Evolutionary conservation across 345 rosid species (phyloP), one percentile per base, ranked within the genome.

Genomic region (Hirschfeldia incana): DNA sequence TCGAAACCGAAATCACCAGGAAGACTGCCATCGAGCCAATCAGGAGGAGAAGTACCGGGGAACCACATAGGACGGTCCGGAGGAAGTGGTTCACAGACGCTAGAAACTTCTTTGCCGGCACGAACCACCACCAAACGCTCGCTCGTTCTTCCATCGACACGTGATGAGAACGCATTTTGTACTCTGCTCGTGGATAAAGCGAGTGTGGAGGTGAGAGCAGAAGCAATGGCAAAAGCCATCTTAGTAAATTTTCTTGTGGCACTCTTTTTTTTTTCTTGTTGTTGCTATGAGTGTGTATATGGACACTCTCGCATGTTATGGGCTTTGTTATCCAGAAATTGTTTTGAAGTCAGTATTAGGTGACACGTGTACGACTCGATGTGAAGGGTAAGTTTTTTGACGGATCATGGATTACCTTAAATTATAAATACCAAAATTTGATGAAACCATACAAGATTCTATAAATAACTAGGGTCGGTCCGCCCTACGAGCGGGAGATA

Each of bases 1-100:
- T 93, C 97, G 37, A 93, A 93, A 51, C 97, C 98, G 67, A 87
- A 93, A 77, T 93, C 97, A 37, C 94, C 98, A 4, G 98, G 97
- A 78, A 93, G 89, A 83, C 97, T 93, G 83, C 98, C 98, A 76
- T 94, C 94, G 26, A 94, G 97, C 98, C 98, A 94, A 30, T 83
- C 81, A 2, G 97, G 98, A 30, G 98, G 94, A 37, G 88, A 62
- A 75, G 86, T 94, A 6, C 97, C 97, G 3, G 98, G 98, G 80
- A 94, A 94, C 98, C 98, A 94, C 69, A 92, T 9, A 5, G 98
- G 98, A 58, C 98, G 85, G 78, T 94, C 97, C 0, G 98, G 98
- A 80, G 98, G 94, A 69, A 94, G 97, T 8, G 98, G 98, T 67
- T 86, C 89, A 70, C 98, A 94, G 5, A 89, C 87, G 80, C 93